These are phyloP conservation scores for Citrus sp. DNA, from an alignment of 345 rosid genomes.

Conservation along the genomic window DNA sequence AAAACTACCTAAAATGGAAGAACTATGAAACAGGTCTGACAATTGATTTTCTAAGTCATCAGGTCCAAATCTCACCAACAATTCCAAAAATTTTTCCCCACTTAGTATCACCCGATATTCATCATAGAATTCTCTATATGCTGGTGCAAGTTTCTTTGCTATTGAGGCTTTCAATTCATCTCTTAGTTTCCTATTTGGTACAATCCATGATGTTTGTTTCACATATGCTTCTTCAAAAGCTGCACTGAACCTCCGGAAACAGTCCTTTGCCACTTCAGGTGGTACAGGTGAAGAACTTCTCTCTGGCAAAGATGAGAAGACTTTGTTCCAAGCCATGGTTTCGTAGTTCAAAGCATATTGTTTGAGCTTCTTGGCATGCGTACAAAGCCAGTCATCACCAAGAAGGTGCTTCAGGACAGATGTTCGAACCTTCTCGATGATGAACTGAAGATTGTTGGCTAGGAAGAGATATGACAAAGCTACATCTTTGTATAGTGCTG, in stretches of 20 bases:
- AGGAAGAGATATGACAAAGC: slow-evolving; percentile 75
- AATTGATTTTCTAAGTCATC: slow-evolving; percentile 64
- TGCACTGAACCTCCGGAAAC: slow-evolving; percentile 51
- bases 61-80: slow-evolving; percentile 43
- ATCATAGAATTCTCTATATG: slow-evolving; percentile 53
- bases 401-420: slow-evolving; percentile 51
- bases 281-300: slow-evolving; percentile 28
- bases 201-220: slow-evolving; percentile 58
- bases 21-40: slow-evolving; percentile 69
- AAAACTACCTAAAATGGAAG: slow-evolving; percentile 24
- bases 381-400: slow-evolving; percentile 70
- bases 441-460: slow-evolving; percentile 74
- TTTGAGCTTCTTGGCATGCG: slow-evolving; percentile 47
- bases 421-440: slow-evolving; percentile 46
- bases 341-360: slow-evolving; percentile 59
- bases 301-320: slow-evolving; percentile 50
- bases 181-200: slow-evolving; percentile 53
- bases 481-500: slow-evolving; percentile 62
- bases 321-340: slow-evolving; percentile 67
- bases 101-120: slow-evolving; percentile 24
- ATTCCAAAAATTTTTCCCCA: slow-evolving; percentile 38
- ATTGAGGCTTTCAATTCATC: slow-evolving; percentile 65
- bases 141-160: slow-evolving; percentile 53
- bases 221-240: slow-evolving; percentile 72
- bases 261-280: slow-evolving; percentile 37